These are phyloP conservation scores for Picea mariana DNA, from an alignment of 83 land plant genomes.

Conservation along the genomic window DNA sequence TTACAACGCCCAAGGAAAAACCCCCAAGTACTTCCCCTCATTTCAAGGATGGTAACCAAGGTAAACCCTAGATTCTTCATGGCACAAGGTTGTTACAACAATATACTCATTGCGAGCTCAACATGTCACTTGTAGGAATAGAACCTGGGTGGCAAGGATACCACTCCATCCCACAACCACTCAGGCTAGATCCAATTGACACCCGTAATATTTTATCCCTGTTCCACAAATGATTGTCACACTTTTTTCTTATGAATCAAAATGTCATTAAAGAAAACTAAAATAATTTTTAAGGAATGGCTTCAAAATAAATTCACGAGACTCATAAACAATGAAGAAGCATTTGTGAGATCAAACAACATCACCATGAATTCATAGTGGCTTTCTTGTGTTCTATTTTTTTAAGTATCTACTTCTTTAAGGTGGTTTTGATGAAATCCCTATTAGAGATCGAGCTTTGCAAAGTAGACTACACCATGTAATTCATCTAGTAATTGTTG, in stretches of 20 bases:
- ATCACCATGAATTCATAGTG: not conserved
- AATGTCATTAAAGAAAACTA: not conserved
- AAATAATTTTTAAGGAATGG: not conserved
- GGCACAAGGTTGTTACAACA: no score
- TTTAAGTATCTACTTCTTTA: not conserved
- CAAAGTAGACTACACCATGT: no score
- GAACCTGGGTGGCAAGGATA: no score
- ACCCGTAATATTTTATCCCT: not conserved
- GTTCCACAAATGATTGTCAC: not conserved
- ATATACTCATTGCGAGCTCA: no score
- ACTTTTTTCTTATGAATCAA: not conserved
- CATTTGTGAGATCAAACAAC: not conserved
- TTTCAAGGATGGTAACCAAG: no score
- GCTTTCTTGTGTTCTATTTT: not conserved
- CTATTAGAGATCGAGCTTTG: no score
- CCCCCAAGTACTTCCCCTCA: no score
- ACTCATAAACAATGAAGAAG: not conserved
- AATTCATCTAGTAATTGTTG: not conserved
- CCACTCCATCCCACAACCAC: no score
- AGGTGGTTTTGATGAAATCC: not conserved
- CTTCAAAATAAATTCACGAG: not conserved
- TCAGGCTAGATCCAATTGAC: no score
- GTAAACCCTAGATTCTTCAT: no score
- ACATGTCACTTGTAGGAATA: no score
- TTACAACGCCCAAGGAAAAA: no score